A percentile compares a stretch with the other conserved stretches of the same genome.
phyloP scores from a whole-genome alignment of 2,329 filamentous ascomycete genomes.

The Beauveria sp. region DNA sequence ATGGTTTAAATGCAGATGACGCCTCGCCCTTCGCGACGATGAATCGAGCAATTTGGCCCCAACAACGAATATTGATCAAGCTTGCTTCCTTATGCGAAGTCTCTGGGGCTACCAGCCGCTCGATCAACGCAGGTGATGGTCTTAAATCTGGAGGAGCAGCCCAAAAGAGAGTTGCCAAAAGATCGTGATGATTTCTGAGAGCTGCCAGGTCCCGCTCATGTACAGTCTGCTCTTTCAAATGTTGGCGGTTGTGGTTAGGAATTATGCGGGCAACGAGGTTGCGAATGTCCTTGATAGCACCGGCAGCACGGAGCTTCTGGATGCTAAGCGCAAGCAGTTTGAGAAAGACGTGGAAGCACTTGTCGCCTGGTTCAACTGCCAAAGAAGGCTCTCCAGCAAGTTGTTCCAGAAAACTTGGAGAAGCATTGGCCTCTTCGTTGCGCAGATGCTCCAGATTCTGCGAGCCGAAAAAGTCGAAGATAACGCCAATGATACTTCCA shows the following conservation, averaged over 20 bases:
- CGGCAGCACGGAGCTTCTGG: slow-evolving; percentile 38
- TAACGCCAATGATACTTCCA: slow-evolving; percentile 48
- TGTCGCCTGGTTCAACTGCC: slow-evolving; percentile 45
- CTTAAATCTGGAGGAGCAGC: slow-evolving; percentile 48
- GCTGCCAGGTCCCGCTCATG: slow-evolving; percentile 55
- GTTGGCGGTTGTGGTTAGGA: slow-evolving; percentile 59
- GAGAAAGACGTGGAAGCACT: slow-evolving; percentile 60
- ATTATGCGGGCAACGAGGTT: slow-evolving; percentile 55
- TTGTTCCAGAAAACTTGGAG: slow-evolving; percentile 53
- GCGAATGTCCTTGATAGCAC: slow-evolving; percentile 47
- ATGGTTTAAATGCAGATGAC: slow-evolving; percentile 41
- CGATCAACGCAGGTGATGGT: slow-evolving; percentile 46
- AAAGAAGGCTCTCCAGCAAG: slow-evolving; percentile 41
- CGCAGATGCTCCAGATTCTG: slow-evolving; percentile 54
- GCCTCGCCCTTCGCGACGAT: slow-evolving; percentile 40
- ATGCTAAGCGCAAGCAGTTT: slow-evolving; percentile 56
- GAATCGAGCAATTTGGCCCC: slow-evolving; percentile 55
- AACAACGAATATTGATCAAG: slow-evolving; percentile 55
- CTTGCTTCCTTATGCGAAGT: slow-evolving; percentile 61
- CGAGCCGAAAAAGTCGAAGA: slow-evolving; percentile 62
- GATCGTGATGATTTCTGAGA: slow-evolving; percentile 60
- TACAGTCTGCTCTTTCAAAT: slow-evolving; percentile 54
- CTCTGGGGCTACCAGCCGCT: slow-evolving; percentile 50
- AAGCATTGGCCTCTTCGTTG: slow-evolving; percentile 56
- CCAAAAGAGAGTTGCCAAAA: slow-evolving; percentile 61